Evolutionary conservation across 2,329 filamentous ascomycete genomes (phyloP).

Genomic region (Claviceps sorghi): DNA sequence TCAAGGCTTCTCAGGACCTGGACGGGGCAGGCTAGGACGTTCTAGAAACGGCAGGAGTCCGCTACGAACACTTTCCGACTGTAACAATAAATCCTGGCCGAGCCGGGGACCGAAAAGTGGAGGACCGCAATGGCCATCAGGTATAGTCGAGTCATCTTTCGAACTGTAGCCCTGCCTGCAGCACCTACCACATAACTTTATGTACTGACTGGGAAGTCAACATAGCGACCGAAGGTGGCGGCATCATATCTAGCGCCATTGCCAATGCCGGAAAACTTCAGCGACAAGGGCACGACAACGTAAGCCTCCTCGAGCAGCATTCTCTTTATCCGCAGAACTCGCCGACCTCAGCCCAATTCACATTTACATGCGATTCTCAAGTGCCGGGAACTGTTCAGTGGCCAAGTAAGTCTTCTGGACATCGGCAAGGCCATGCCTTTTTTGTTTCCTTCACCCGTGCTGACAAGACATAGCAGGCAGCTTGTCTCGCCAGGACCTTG

Average conservation of each 20-base stretch:
- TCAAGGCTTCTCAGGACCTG: constrained; percentile 65
- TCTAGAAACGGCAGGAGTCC: constrained; percentile 46
- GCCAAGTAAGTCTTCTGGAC: constrained; percentile 36
- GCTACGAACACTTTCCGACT: constrained; percentile 44
- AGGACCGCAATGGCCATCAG: constrained; percentile 29
- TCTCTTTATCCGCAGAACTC: constrained; percentile 39
- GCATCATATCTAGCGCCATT: constrained; percentile 86
- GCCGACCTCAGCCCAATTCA: constrained; percentile 76
- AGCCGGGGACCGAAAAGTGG: constrained; percentile 32
- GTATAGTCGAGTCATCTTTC: constrained; percentile 15
- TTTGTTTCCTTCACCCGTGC: not conserved
- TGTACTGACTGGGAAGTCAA: not conserved
- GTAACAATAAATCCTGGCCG: constrained; percentile 41
- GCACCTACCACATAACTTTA: not conserved
- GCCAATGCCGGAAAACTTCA: constrained; percentile 67
- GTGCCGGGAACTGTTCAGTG: constrained; percentile 66
- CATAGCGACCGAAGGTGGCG: constrained; percentile 33
- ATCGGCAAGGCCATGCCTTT: not conserved
- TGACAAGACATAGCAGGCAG: not conserved
- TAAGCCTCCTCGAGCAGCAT: constrained; percentile 63
- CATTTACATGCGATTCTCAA: constrained; percentile 88
- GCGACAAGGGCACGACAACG: constrained; percentile 58
- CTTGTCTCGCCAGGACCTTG: constrained; percentile 10
- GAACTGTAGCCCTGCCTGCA: not conserved
- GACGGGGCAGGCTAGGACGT: constrained; percentile 70